Conservation (phyloP, 257 asterid species). For the Solanum raphanifolium region DNA sequence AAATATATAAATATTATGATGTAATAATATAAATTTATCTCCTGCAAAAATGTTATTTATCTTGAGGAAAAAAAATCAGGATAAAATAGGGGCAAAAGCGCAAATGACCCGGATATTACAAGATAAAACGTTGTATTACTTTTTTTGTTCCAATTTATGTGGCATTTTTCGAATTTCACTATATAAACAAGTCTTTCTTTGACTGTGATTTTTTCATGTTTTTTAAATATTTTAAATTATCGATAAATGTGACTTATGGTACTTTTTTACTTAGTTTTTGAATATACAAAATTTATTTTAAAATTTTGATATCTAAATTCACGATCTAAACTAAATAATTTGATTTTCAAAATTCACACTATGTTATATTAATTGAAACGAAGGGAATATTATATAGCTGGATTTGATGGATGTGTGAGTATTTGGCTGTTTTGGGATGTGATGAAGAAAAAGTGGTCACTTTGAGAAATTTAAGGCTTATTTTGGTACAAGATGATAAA, state of each 20-base stretch:
- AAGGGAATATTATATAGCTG: not conserved
- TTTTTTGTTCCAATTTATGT: too few species aligned
- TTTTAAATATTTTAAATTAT: too few species aligned
- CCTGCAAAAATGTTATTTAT: not conserved
- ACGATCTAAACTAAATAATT: too few species aligned
- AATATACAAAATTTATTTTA: too few species aligned
- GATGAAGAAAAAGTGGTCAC: not conserved
- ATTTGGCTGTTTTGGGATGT: not conserved
- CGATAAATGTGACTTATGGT: fast-evolving
- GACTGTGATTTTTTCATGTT: fast-evolving
- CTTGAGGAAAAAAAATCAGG: not conserved
- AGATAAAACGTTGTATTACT: not conserved
- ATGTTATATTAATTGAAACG: too few species aligned
- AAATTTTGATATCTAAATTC: not conserved
- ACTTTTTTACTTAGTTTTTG: too few species aligned
- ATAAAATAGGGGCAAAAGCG: not conserved
- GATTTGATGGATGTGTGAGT: constrained; percentile 1
- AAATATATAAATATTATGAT: not conserved
- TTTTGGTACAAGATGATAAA: not conserved
- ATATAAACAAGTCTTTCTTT: not conserved
- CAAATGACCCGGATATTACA: not conserved
- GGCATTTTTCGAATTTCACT: fast-evolving
- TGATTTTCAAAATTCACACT: too few species aligned
- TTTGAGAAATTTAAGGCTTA: not conserved
- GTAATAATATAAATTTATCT: too few species aligned